Conservation (phyloP, 306 rosid genomes). For the Trifolium repens region DNA sequence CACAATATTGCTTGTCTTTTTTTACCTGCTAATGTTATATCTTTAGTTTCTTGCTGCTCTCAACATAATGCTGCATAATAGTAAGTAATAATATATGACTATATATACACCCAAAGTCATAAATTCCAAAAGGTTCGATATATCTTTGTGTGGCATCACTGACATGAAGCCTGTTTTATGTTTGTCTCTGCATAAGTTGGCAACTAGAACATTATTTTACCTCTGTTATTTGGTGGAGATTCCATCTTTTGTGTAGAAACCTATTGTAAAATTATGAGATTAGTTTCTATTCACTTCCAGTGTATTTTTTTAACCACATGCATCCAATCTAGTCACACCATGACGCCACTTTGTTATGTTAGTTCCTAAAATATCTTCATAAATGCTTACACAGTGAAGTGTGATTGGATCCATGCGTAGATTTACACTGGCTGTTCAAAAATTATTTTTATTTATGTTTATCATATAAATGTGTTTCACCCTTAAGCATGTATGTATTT, state of each 20-base stretch:
- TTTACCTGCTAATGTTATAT: constrained; percentile 25
- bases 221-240: not conserved
- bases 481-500: constrained; percentile 14
- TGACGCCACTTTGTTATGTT: not conserved
- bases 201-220: not conserved
- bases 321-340: not conserved
- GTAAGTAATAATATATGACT: constrained; percentile 13
- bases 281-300: not conserved
- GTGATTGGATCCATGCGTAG: not conserved
- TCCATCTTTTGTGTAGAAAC: constrained; percentile 24
- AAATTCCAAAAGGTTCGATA: constrained; percentile 4
- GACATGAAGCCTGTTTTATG: constrained; percentile 31
- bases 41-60: constrained; percentile 33
- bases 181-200: constrained; percentile 30
- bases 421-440: not conserved
- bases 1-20: not conserved
- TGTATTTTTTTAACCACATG: not conserved
- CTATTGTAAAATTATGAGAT: constrained; percentile 10
- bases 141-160: not conserved
- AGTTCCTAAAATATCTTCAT: not conserved
- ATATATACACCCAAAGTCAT: constrained; percentile 10
- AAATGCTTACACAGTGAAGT: not conserved
- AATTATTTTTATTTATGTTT: constrained; percentile 16
- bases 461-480: not conserved
- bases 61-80: not conserved